Conservation (phyloP, 2,329 filamentous ascomycete species). For the Fusarium haematococcum region DNA sequence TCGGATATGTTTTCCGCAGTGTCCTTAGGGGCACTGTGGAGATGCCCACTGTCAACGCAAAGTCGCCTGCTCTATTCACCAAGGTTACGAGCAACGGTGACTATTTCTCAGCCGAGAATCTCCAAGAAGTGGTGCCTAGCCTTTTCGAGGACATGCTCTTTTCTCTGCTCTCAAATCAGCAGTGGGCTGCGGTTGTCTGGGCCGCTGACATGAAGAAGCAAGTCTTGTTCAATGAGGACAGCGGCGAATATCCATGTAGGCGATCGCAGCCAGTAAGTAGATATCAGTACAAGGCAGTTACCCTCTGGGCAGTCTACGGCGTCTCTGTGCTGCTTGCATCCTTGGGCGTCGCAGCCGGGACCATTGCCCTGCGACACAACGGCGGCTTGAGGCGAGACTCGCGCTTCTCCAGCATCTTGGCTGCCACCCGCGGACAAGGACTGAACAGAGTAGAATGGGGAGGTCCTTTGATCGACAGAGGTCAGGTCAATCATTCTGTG, state of each 20-base stretch:
- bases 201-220: neutral
- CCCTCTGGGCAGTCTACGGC: neutral
- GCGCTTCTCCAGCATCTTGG: constrained; percentile 3
- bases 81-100: neutral
- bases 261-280: neutral
- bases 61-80: neutral
- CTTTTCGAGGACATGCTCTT: neutral
- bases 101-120: neutral
- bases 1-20: accelerated
- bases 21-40: neutral
- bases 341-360: neutral
- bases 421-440: neutral
- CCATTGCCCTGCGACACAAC: neutral
- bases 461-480: neutral
- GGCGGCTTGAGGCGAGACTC: neutral
- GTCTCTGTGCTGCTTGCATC: neutral
- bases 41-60: neutral
- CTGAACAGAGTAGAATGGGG: neutral
- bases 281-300: neutral
- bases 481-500: neutral
- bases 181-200: neutral
- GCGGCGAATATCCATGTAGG: neutral
- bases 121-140: neutral
- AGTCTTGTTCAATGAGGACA: neutral
- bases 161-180: neutral